Evolutionary conservation across 805 yeast genomes (phyloP).

Genomic region (Candida alai): DNA sequence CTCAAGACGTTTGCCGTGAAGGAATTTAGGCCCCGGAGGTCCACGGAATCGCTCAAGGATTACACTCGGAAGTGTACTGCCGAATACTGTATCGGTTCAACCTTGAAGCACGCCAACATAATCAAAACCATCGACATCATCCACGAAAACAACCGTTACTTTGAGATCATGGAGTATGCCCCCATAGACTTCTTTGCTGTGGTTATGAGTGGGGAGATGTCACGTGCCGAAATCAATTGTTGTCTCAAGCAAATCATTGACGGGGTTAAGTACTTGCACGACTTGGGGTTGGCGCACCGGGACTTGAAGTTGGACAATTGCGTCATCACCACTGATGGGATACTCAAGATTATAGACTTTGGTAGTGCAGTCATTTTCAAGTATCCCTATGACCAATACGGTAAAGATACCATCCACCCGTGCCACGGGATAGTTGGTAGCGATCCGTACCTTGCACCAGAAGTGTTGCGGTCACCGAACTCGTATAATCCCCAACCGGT

Average conservation of each 20-base stretch:
- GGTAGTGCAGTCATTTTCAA: slow-evolving; percentile 91
- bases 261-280: slow-evolving; percentile 78
- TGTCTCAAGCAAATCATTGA: slow-evolving; percentile 83
- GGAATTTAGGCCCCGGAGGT: slow-evolving; percentile 77
- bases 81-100: slow-evolving; percentile 90
- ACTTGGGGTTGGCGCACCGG: slow-evolving; percentile 84
- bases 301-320: slow-evolving; percentile 92
- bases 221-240: slow-evolving; percentile 73
- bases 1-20: slow-evolving; percentile 81
- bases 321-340: slow-evolving; percentile 77
- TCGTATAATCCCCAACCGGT: slow-evolving; percentile 87
- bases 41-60: slow-evolving; percentile 73
- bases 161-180: slow-evolving; percentile 93
- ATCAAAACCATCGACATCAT: slow-evolving; percentile 89
- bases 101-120: slow-evolving; percentile 84
- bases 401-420: slow-evolving; percentile 59
- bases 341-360: slow-evolving; percentile 87
- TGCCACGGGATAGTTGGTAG: slow-evolving; percentile 80
- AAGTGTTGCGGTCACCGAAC: slow-evolving; percentile 61
- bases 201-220: slow-evolving; percentile 90
- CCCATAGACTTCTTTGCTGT: slow-evolving; percentile 91
- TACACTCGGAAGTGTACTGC: slow-evolving; percentile 90
- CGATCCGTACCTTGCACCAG: slow-evolving; percentile 90
- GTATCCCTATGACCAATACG: slow-evolving; percentile 65
- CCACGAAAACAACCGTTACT: slow-evolving; percentile 79